These are phyloP conservation scores for Stereum hirsutum DNA, from an alignment of 1,284 basidiomycete species.

Conservation along the genomic window DNA sequence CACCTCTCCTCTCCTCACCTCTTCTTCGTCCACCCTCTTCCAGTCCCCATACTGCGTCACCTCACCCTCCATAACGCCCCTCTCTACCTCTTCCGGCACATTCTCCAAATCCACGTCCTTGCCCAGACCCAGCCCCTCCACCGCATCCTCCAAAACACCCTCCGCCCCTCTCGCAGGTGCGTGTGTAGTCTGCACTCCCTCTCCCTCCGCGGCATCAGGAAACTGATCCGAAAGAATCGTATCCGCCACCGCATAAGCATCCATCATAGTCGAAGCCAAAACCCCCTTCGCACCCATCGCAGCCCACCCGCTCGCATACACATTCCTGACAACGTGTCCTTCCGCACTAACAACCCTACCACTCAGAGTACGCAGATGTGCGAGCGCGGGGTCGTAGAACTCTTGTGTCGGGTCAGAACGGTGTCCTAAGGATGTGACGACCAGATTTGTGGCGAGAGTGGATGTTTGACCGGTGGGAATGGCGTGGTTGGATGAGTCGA, in stretches of 20 bases:
- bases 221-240: slow-evolving; percentile 52
- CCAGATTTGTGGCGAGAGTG: slow-evolving; percentile 58
- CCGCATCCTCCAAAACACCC: not conserved
- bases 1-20: slow-evolving; percentile 45
- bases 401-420: slow-evolving; percentile 50
- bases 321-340: slow-evolving; percentile 40
- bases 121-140: slow-evolving; percentile 5
- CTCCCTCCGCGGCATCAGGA: slow-evolving; percentile 10
- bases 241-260: slow-evolving; percentile 79
- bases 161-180: too few relatives aligned
- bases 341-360: slow-evolving; percentile 42
- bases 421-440: slow-evolving; percentile 88
- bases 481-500: slow-evolving; percentile 46
- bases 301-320: slow-evolving; percentile 95
- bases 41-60: slow-evolving; percentile 62
- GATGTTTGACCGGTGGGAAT: slow-evolving; percentile 52
- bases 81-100: slow-evolving; percentile 41
- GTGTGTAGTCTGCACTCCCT: slow-evolving; percentile 9
- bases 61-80: slow-evolving; percentile 36
- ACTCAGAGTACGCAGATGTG: slow-evolving; percentile 42
- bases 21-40: slow-evolving; percentile 61
- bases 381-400: slow-evolving; percentile 43
- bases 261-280: slow-evolving; percentile 89
- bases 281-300: slow-evolving; percentile 90
- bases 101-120: slow-evolving; percentile 12